Base-by-base conservation (phyloP, 2,329 filamentous ascomycete genomes). In the Taxawa tesnikishii region DNA sequence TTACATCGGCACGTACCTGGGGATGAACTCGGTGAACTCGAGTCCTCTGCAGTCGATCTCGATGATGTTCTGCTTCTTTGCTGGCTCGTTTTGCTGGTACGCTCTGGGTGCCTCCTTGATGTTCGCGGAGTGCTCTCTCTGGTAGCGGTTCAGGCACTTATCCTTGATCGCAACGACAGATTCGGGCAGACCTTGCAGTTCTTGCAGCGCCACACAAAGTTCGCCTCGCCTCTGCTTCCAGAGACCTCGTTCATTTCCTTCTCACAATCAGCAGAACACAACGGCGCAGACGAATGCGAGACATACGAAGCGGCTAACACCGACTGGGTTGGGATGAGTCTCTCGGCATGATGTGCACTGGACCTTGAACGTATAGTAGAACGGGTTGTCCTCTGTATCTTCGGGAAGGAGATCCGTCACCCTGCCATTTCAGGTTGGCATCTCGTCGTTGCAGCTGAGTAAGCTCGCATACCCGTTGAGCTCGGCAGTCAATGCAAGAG, bases 141-240 rank as follows among this genome's bases (percentile, higher is more conserved):
- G 42, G 14, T 14, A 2, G 2, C 6, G 26, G 13, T 23, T 17
- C 5, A 30, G 25, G 8, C n/a, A n/a, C n/a, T n/a, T n/a, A n/a
- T n/a, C n/a, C 8, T 14, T 12, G 6, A 23, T 16, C 12, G 19
- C n/a, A 25, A 5, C 6, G n/a, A 2, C n/a, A 14, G 10, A 2
- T 10, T 16, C 5, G 11, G 4, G 54, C 60, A 17, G 44, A 90
- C 85, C 73, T 90, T 92, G 76, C 90, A 98, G 54, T 90, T 88
- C 60, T 92, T 94, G 70, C 90, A 98, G 57, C 77, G 87, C 88
- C 90, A 98, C n/a, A 98, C 90, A 58, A 98, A 98, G 59, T 96
- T 96, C 39, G 90, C 90, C 58, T 96, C 87, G 43, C 90, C 90
- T 49, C 84, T 74, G 56, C 87, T 94, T 21, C 87, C 87, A 42